Base-by-base conservation (phyloP, 371 early-diverging fungal genomes). In the Mortierella sp. region DNA sequence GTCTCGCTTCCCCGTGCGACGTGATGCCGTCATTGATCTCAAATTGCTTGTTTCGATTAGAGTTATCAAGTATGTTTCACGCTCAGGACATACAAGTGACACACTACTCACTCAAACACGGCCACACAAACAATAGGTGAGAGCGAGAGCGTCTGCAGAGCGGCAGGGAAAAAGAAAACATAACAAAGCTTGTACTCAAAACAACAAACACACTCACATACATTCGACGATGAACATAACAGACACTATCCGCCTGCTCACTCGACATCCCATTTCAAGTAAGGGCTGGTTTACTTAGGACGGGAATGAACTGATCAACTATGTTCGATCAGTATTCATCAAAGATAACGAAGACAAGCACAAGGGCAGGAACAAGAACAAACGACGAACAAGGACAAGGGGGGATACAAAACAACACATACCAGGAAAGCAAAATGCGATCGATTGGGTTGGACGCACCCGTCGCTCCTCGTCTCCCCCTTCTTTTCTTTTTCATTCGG, bases 281-380 rank as follows among this genome's bases (percentile, higher is more conserved):
- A 63, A 63, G 63, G 19, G 34, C 34, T 13, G 34, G 24, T 38
- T 34, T 9, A 42, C 21, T 24, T 19, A 34, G 68, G 68, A 58
- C 11, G 34, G 65, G 11, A 42, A 68, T 38, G 21, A 42, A 42
- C 21, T 13, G 34, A 38, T 38, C 68, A 42, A 68, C 42, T 68
- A 68, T 68, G 42, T 68, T 68, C 21, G 68, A 68, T 68, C 68
- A 68, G 68, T 68, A 68, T 38, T 68, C 68, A 9, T 9, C 38
- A 34, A 13, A 58, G 68, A 68, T 68, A 68, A 38, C 38, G 3
- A 65, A 14, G 34, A 21, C 21, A 8, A 65, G 28, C 63, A 63
- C 13, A 65, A 65, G 24, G 38, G 21, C 10, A 50, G 16, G 14
- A 3, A 34, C 63, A 63, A 26, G 26, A 13, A 26, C 11, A 57